A percentile compares a stretch with the other conserved stretches of the same genome.
Conservation (phyloP, 768 basidiomycete species). For the Pleurotus giganteus region DNA sequence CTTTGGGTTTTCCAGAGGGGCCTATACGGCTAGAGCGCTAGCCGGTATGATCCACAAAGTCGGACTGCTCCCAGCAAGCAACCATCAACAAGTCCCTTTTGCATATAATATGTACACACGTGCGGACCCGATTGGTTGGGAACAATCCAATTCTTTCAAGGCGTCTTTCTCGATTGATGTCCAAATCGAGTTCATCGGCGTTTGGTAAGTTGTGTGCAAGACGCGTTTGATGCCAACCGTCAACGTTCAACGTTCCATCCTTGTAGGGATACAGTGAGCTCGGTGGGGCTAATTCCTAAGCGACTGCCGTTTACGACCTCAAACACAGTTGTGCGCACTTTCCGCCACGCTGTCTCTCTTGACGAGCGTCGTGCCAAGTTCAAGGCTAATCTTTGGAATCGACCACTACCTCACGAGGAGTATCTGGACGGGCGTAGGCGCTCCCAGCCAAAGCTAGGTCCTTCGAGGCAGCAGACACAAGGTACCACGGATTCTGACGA, state of each 20-base stretch:
- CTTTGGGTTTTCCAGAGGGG: constrained; percentile 69
- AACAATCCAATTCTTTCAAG: constrained; percentile 54
- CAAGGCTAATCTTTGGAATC: constrained; percentile 41
- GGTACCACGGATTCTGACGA: constrained; percentile 1
- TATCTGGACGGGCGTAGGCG: constrained; percentile 18
- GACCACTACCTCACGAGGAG: constrained; percentile 27
- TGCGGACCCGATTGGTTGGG: constrained; percentile 46
- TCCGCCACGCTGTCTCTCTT: constrained; percentile 54
- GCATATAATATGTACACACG: constrained; percentile 62
- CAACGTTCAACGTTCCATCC: neutral
- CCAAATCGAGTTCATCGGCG: constrained; percentile 56
- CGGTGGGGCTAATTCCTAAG: constrained; percentile 43
- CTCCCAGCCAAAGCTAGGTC: constrained; percentile 1
- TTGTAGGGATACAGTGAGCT: constrained; percentile 54
- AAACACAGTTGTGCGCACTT: constrained; percentile 42
- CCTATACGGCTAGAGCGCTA: constrained; percentile 57
- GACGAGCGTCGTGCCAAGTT: constrained; percentile 55
- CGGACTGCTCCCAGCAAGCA: constrained; percentile 44
- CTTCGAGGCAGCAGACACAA: constrained; percentile 1
- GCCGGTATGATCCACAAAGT: constrained; percentile 55
- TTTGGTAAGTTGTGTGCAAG: constrained; percentile 36
- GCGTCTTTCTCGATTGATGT: constrained; percentile 52
- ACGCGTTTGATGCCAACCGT: neutral
- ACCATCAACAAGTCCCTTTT: constrained; percentile 58
- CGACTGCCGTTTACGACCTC: constrained; percentile 46